Conservation (phyloP, 805 yeast species). For the Nakazawaea ernobii region DNA sequence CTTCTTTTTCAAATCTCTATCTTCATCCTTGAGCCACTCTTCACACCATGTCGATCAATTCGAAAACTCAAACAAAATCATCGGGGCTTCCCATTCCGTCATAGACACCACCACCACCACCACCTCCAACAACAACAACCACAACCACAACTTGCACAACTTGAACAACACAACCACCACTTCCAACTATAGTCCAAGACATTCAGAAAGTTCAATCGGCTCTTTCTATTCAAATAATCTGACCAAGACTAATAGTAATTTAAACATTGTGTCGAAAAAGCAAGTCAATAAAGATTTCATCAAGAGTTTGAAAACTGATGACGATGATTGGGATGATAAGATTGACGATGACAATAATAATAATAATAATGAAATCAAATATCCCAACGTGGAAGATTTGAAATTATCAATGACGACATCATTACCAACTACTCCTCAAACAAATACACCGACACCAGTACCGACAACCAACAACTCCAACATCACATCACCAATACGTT, state of each 20-base stretch:
- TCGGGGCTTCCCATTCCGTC: constrained; percentile 50
- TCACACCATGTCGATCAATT: constrained; percentile 9
- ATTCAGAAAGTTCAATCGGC: constrained; percentile 12
- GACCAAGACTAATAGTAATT: constrained; percentile 6
- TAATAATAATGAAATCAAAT: not conserved
- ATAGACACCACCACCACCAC: not conserved
- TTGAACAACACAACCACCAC: not conserved
- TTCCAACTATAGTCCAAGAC: constrained; percentile 14
- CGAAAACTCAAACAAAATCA: constrained; percentile 25
- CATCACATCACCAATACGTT: not conserved
- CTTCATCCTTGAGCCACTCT: constrained; percentile 10
- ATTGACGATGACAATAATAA: constrained; percentile 39
- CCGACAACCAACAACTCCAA: too few species aligned
- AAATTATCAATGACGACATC: constrained; percentile 18
- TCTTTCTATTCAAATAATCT: constrained; percentile 11
- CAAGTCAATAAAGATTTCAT: constrained; percentile 9
- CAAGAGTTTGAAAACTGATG: constrained; percentile 36
- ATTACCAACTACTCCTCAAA: constrained; percentile 13
- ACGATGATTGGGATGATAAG: constrained; percentile 87
- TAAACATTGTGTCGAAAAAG: constrained; percentile 12
- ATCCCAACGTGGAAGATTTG: constrained; percentile 10
- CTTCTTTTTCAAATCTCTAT: constrained; percentile 22
- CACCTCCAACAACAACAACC: too few species aligned
- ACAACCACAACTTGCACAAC: too few species aligned
- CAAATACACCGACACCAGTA: constrained; percentile 12